These are phyloP conservation scores for Wickerhamomyces sp. DNA, from an alignment of 1,139 yeast genomes.

Conservation along the genomic window DNA sequence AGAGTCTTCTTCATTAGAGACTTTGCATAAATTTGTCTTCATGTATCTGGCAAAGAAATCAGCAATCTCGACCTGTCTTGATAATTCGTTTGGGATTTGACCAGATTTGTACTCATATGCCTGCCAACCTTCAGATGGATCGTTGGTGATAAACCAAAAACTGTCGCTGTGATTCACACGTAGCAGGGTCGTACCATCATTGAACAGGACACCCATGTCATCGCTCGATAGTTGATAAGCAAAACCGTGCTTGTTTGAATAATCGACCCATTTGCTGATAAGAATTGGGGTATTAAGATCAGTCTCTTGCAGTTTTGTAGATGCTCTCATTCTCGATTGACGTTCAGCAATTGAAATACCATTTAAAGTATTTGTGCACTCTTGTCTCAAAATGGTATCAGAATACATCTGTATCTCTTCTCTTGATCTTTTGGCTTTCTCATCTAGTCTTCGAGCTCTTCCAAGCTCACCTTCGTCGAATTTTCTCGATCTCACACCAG, in stretches of 20 bases:
- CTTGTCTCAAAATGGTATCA: conserved; percentile 35
- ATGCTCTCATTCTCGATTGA: conserved; percentile 33
- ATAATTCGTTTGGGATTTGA: conserved; percentile 55
- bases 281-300: conserved; percentile 58
- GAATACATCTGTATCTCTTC: conserved; percentile 28
- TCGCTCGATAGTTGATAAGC: conserved; percentile 89
- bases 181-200: conserved; percentile 75
- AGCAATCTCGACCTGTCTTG: conserved; percentile 74
- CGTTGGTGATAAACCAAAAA: conserved; percentile 56
- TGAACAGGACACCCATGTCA: conserved; percentile 87
- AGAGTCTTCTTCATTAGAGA: conserved; percentile 50
- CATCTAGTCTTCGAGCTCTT: conserved; percentile 23
- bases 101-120: conserved; percentile 55
- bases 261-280: conserved; percentile 96
- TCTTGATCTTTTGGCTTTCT: conserved; percentile 21
- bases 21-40: conserved; percentile 76
- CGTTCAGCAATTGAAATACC: conserved; percentile 39
- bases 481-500: conserved; percentile 20
- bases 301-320: conserved; percentile 19
- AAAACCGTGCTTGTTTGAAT: conserved; percentile 92
- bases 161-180: conserved; percentile 60
- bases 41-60: conserved; percentile 80
- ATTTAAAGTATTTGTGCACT: conserved; percentile 36
- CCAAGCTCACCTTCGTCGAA: conserved; percentile 22
- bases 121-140: conserved; percentile 66